phyloP scores from a whole-genome alignment of 768 basidiomycete genomes.

The Scleroderma citrinum region DNA sequence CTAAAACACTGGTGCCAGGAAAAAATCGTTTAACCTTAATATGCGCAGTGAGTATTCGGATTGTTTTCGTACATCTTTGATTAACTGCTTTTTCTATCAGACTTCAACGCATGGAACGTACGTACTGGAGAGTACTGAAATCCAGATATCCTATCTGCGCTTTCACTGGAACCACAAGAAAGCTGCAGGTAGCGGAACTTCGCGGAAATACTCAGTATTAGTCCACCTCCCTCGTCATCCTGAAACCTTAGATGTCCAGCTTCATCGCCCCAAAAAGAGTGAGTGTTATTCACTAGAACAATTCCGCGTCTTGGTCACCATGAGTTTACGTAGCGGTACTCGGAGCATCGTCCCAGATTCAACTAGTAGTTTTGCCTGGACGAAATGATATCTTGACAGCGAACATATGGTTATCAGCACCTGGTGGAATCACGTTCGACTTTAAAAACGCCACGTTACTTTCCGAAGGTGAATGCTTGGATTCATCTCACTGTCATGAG shows the following conservation, averaged over 20 bases:
- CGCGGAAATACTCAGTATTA: constrained; percentile 30
- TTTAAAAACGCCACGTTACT: constrained; percentile 36
- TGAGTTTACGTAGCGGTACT: constrained; percentile 51
- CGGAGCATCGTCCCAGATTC: constrained; percentile 48
- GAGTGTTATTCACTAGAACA: constrained; percentile 4
- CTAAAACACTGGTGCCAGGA: constrained; percentile 49
- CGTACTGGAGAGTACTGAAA: constrained; percentile 59
- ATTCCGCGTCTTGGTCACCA: constrained; percentile 6
- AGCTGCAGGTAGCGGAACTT: constrained; percentile 13
- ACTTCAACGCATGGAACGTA: constrained; percentile 67
- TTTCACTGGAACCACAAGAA: constrained; percentile 58
- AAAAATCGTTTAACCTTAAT: constrained; percentile 51
- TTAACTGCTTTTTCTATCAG: constrained; percentile 32
- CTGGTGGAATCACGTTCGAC: constrained; percentile 47
- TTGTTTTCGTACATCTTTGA: neutral
- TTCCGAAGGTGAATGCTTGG: constrained; percentile 26
- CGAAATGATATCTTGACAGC: constrained; percentile 58
- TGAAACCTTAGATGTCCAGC: constrained; percentile 54
- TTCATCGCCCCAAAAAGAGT: constrained; percentile 49
- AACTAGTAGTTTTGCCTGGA: constrained; percentile 57
- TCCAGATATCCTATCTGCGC: constrained; percentile 55
- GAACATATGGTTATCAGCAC: constrained; percentile 47
- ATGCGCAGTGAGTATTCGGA: constrained; percentile 56
- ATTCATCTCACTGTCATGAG: constrained; percentile 8
- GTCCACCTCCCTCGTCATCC: constrained; percentile 61